These are phyloP conservation scores for Collybia sordida DNA, from an alignment of 768 basidiomycete genomes.

Conservation along the genomic window DNA sequence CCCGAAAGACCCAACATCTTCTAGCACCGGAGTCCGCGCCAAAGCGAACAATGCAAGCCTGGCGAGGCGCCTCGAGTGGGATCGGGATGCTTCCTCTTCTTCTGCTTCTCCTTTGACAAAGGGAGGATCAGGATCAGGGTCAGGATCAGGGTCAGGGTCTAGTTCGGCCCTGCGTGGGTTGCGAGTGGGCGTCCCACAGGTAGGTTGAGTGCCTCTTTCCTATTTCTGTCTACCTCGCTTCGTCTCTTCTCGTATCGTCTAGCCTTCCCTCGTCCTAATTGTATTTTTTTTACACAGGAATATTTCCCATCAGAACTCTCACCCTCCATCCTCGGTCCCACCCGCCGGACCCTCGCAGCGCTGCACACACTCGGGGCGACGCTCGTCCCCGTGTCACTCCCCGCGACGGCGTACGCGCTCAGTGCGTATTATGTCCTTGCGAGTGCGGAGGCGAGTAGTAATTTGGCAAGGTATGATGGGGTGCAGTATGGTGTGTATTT, in stretches of 20 bases:
- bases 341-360: slow-evolving; percentile 44
- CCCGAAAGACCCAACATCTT: slow-evolving; percentile 72
- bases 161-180: slow-evolving; percentile 43
- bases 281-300: slow-evolving; percentile 47
- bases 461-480: slow-evolving; percentile 88
- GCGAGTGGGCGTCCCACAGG: slow-evolving; percentile 76
- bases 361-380: slow-evolving; percentile 57
- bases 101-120: no score
- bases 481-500: slow-evolving; percentile 67
- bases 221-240: background rate
- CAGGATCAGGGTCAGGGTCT: background rate
- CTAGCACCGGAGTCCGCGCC: slow-evolving; percentile 35
- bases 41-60: slow-evolving; percentile 14
- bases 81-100: no score
- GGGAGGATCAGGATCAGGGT: no score
- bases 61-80: slow-evolving; percentile 12
- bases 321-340: slow-evolving; percentile 36
- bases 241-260: background rate
- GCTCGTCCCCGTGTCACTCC: slow-evolving; percentile 72
- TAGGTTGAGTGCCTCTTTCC: slow-evolving; percentile 23
- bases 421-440: slow-evolving; percentile 97
- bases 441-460: slow-evolving; percentile 91
- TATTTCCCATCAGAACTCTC: slow-evolving; percentile 77
- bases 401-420: slow-evolving; percentile 65
- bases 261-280: no score